Percentiles rank a stretch among this genome's conserved stretches.
Conservation (phyloP, 2,329 filamentous ascomycete genomes). For the Diaporthe humulicola region DNA sequence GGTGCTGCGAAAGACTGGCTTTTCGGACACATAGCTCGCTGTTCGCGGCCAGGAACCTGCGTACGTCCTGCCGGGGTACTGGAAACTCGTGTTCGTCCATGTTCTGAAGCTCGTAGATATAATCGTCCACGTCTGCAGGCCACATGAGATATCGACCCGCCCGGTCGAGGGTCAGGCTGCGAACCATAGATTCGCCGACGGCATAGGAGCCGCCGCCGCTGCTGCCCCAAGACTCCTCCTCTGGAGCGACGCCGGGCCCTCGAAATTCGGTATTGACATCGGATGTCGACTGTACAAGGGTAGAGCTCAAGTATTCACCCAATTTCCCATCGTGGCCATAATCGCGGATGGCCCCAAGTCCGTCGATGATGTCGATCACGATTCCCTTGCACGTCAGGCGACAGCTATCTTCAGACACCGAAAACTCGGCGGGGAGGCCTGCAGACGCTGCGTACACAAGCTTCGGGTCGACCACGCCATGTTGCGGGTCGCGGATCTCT, state of each 20-base stretch:
- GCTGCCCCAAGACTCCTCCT: neutral
- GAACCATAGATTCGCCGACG: neutral
- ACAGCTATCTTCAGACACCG: neutral
- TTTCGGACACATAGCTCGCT: neutral
- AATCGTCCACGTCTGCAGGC: neutral
- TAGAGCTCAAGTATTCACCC: neutral
- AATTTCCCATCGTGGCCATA: neutral
- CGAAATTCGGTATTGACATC: neutral
- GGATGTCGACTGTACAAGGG: slow-evolving; percentile 8
- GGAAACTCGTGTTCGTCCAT: neutral
- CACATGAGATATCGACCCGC: slow-evolving; percentile 10
- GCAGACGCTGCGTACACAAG: neutral
- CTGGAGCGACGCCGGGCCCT: too few relatives aligned
- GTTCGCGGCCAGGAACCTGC: neutral
- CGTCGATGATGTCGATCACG: slow-evolving; percentile 8
- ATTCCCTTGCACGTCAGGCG: slow-evolving; percentile 7
- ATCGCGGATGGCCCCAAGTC: neutral
- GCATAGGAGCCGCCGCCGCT: neutral
- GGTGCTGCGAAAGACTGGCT: neutral
- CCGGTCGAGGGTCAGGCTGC: slow-evolving; percentile 11
- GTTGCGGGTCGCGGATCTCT: slow-evolving; percentile 2
- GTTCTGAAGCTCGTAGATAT: neutral
- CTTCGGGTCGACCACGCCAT: neutral
- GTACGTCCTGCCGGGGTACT: neutral
- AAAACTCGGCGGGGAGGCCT: neutral